Conservation (phyloP, 108 stramenopile genomes). For the Skeletonema marinoi region DNA sequence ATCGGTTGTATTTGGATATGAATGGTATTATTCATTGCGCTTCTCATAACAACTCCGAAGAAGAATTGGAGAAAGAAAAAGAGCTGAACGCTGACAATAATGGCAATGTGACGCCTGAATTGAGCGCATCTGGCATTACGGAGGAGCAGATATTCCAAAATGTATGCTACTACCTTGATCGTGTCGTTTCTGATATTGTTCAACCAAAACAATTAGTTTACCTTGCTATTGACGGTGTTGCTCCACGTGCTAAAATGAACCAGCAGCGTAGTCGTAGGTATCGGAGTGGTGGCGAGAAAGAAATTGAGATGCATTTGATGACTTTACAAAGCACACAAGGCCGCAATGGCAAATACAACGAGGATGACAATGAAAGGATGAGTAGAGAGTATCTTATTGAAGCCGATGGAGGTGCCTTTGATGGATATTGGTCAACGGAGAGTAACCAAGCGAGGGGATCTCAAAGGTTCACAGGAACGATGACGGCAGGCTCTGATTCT, state of each 20-base stretch:
- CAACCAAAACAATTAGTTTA: constrained; percentile 89
- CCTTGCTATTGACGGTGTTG: constrained; percentile 98
- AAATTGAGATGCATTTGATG: constrained; percentile 80
- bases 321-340: constrained; percentile 55
- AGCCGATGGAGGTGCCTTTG: constrained; percentile 43
- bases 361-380: constrained; percentile 29
- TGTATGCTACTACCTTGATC: constrained; percentile 89
- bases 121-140: constrained; percentile 22
- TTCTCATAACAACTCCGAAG: constrained; percentile 90
- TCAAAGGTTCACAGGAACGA: constrained; percentile 43
- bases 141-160: constrained; percentile 81
- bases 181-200: constrained; percentile 89
- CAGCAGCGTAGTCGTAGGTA: constrained; percentile 98
- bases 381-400: constrained; percentile 36
- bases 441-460: constrained; percentile 13
- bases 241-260: constrained; percentile 98
- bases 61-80: constrained; percentile 45
- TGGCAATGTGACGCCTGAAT: neutral
- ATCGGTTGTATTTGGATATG: constrained; percentile 97
- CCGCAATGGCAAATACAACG: constrained; percentile 18
- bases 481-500: constrained; percentile 26
- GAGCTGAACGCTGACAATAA: neutral
- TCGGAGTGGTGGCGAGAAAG: constrained; percentile 84
- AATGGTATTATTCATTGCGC: constrained; percentile 98
- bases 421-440: constrained; percentile 22